These are phyloP conservation scores for Hanseniaspora taiwanica DNA, from an alignment of 805 yeast genomes.

Conservation along the genomic window DNA sequence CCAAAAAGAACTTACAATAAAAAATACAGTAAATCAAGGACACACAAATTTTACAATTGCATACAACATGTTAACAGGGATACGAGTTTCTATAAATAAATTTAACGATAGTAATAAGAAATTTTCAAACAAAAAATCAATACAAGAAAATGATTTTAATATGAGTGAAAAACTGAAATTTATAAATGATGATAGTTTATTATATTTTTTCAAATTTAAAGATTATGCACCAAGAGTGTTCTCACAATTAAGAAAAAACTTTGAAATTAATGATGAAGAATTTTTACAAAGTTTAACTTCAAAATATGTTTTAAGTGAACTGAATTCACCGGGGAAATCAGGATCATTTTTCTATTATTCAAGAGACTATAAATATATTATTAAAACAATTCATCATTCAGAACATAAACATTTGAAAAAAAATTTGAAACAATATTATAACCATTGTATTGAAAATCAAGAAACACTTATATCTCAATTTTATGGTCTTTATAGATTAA, in stretches of 20 bases:
- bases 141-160: conserved; percentile 44
- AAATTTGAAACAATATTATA: conserved; percentile 62
- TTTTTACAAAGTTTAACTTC: conserved; percentile 86
- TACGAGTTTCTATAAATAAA: conserved; percentile 85
- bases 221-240: conserved; percentile 94
- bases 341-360: conserved; percentile 95
- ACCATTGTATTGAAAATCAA: conserved; percentile 72
- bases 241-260: conserved; percentile 62
- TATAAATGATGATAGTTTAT: conserved; percentile 79
- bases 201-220: conserved; percentile 90
- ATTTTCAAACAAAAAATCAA: neutral
- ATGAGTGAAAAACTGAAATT: conserved; percentile 71
- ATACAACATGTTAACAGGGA: conserved; percentile 94
- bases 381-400: conserved; percentile 86
- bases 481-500: conserved; percentile 88
- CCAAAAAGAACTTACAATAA: conserved; percentile 47
- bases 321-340: conserved; percentile 93
- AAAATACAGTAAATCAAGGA: conserved; percentile 80
- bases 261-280: conserved; percentile 92
- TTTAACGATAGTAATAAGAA: conserved; percentile 24
- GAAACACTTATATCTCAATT: conserved; percentile 87
- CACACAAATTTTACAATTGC: conserved; percentile 90
- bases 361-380: conserved; percentile 83
- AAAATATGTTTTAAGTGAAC: conserved; percentile 78
- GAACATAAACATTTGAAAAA: conserved; percentile 77